Base-by-base conservation (phyloP, 805 yeast genomes). In the Wickerhamomyces canadensis region DNA sequence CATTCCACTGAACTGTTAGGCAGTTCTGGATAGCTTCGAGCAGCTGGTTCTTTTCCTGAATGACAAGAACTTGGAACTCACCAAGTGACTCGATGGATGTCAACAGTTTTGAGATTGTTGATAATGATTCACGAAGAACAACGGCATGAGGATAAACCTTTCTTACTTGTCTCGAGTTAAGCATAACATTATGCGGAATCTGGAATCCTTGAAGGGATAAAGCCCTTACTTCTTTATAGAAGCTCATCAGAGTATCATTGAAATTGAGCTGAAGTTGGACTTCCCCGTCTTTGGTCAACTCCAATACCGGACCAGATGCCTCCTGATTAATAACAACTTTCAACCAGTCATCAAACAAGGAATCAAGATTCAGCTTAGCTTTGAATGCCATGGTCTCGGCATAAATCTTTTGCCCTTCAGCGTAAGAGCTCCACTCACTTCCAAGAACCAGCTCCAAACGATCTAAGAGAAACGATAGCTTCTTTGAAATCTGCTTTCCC, bases 381-480 rank as follows among this genome's bases (percentile, higher is more conserved):
- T 64, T 49, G 33, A 84, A 63, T 0, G 62, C 56, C 3, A 54
- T 47, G 18, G 75, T 66, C 41, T 76, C 84, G 2, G 63, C 55
- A 10, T 70, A 62, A 1, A 91, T 71, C 42, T 70, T 74, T 36
- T 68, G 71, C 0, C 96, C 96, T 36, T 80, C 87, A 3, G 80
- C 72, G 40, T 74, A 76, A 9, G 66, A 59, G 16, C 56, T 60
- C 89, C 89, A 82, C 7, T 76, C 76, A 14, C 64, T 51, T 0
- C 88, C 84, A 7, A 82, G 58, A 4, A 80, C 65, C 11, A 66
- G 55, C 31, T 72, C 76, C 7, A 80, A 57, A 22, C 76, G 64
- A 4, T 54, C 46, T 23, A 66, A 49, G n/a, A 78, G 52, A 18
- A 58, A 55, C 4, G 59, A 55, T 3, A 79, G 50, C 34, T 72